A percentile compares a stretch with the other conserved stretches of the same genome.
Evolutionary conservation across 2,329 filamentous ascomycete genomes (phyloP).

Genomic region (Alternaria consortialis): DNA sequence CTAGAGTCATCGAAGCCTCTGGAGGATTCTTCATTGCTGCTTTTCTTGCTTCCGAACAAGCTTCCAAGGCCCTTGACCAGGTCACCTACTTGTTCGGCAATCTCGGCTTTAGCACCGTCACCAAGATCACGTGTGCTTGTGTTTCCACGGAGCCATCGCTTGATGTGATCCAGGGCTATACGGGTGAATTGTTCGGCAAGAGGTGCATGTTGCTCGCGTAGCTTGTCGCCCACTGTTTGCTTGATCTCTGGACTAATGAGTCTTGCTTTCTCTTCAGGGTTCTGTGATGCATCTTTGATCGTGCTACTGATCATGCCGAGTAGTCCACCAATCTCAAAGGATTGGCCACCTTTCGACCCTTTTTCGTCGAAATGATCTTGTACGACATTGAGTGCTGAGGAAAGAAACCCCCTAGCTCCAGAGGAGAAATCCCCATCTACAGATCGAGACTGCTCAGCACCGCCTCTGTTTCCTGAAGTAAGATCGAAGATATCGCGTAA

Average conservation of each 20-base stretch:
- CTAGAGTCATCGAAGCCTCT: conserved; percentile 25
- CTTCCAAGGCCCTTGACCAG: conserved; percentile 41
- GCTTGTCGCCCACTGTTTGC: conserved; percentile 36
- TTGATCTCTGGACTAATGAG: conserved; percentile 46
- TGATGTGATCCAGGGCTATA: conserved; percentile 43
- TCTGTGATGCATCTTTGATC: conserved; percentile 39
- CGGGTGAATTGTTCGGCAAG: conserved; percentile 44
- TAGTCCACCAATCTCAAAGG: conserved; percentile 36
- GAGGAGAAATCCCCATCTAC: conserved; percentile 23
- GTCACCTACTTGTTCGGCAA: conserved; percentile 39
- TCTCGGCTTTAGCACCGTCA: conserved; percentile 42
- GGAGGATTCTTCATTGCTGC: conserved; percentile 29
- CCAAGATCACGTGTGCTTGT: conserved; percentile 42
- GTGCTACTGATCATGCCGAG: conserved; percentile 40
- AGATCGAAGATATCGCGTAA: conserved; percentile 41
- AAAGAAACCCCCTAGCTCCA: conserved; percentile 37
- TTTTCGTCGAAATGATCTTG: conserved; percentile 37
- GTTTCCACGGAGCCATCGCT: conserved; percentile 44
- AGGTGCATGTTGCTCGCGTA: conserved; percentile 36
- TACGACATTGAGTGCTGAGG: conserved; percentile 36
- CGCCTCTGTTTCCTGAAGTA: conserved; percentile 29
- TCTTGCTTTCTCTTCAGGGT: conserved; percentile 41
- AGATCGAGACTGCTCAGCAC: conserved; percentile 23
- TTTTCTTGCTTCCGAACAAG: conserved; percentile 34
- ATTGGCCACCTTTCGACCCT: conserved; percentile 22